Evolutionary conservation across 2,329 filamentous ascomycete species (phyloP).

Genomic region (Nemania serpens): DNA sequence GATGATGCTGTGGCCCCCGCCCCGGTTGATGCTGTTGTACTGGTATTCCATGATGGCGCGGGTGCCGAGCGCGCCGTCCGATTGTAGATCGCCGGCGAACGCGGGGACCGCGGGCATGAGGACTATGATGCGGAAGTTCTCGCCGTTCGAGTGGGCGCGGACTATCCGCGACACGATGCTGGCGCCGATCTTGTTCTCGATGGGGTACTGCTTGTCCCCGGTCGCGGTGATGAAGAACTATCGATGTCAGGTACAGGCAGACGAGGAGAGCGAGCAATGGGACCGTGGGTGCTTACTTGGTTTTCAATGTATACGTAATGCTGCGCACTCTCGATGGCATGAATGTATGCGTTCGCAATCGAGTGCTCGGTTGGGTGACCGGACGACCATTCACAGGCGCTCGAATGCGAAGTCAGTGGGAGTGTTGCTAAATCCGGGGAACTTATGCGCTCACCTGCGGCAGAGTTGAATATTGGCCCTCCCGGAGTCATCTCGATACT

Average conservation of each 20-base stretch:
- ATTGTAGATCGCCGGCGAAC: constrained; percentile 79
- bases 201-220: constrained; percentile 68
- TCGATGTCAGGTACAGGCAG: constrained; percentile 10
- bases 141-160: constrained; percentile 66
- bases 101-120: constrained; percentile 80
- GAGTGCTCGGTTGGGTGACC: constrained; percentile 68
- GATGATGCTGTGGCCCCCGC: constrained; percentile 73
- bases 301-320: constrained; percentile 84
- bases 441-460: constrained; percentile 48
- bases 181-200: constrained; percentile 77
- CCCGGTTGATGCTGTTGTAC: constrained; percentile 78
- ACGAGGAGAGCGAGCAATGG: not conserved
- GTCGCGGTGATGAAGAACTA: constrained; percentile 89
- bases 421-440: not conserved
- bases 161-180: constrained; percentile 79
- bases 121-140: constrained; percentile 76
- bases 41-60: constrained; percentile 89
- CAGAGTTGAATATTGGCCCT: constrained; percentile 53
- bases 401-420: constrained; percentile 32
- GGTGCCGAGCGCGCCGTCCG: constrained; percentile 74
- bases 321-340: constrained; percentile 68
- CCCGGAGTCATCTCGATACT: constrained; percentile 39
- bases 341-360: constrained; percentile 82
- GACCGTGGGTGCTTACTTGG: constrained; percentile 47
- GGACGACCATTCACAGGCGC: constrained; percentile 57